phyloP scores from a whole-genome alignment of 164 flowering plant species.

The Cinnamomum chago region DNA sequence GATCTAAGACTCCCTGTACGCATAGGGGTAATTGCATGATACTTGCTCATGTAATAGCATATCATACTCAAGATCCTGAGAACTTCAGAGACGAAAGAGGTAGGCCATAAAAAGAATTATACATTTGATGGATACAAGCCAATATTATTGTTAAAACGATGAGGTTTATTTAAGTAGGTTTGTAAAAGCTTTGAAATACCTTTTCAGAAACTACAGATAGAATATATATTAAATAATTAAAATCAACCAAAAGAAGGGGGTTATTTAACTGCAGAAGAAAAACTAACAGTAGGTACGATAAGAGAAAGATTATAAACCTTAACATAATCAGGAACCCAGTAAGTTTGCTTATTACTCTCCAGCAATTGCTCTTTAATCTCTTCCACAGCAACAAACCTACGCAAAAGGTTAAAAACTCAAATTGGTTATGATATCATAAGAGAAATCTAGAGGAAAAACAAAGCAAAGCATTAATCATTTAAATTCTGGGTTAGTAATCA shows the following conservation, averaged over 20 bases:
- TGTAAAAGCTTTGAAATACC: not conserved
- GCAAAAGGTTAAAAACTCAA: not conserved
- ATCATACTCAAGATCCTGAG: too few species aligned
- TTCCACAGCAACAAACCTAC: constrained; percentile 89
- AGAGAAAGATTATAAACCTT: constrained; percentile 45
- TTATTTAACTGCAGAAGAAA: not conserved
- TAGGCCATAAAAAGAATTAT: too few species aligned
- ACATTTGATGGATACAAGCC: too few species aligned
- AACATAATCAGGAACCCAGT: constrained; percentile 98
- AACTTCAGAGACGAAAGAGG: too few species aligned
- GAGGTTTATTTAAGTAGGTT: too few species aligned
- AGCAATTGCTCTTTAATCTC: constrained; percentile 70
- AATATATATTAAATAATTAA: too few species aligned
- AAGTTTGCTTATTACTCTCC: constrained; percentile 77
- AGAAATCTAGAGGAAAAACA: not conserved
- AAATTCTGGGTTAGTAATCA: too few species aligned
- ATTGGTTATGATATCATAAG: not conserved
- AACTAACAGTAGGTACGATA: not conserved
- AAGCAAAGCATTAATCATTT: not conserved
- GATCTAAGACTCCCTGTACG: too few species aligned
- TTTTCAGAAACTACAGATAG: not conserved
- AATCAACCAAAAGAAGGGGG: not conserved
- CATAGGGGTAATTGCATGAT: too few species aligned
- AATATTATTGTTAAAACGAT: too few species aligned
- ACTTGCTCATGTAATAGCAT: too few species aligned